Evolutionary conservation across 2,329 filamentous ascomycete genomes (phyloP).

Genomic region (Tolypocladium paradoxum): DNA sequence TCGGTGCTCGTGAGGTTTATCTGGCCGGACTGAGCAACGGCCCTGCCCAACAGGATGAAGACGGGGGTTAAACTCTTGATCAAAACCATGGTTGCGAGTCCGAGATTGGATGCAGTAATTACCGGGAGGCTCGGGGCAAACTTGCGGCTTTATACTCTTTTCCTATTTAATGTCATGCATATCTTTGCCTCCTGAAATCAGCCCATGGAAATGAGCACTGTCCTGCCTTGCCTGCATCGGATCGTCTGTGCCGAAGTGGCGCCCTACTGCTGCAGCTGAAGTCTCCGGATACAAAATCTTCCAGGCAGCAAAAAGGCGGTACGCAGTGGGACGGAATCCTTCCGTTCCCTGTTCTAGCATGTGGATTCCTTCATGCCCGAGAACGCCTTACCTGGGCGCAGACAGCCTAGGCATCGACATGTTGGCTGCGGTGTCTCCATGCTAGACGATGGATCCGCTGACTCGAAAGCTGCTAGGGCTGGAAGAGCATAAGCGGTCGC

Average conservation of each 20-base stretch:
- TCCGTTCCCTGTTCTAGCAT: not conserved
- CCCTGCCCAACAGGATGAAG: not conserved
- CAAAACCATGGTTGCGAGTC: not conserved
- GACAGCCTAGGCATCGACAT: not conserved
- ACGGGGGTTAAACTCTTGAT: not conserved
- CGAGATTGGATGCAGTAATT: not conserved
- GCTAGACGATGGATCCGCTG: not conserved
- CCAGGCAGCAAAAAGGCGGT: not conserved
- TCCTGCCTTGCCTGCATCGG: not conserved
- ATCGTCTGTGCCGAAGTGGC: not conserved
- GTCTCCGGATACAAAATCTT: not conserved
- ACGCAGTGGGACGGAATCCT: not conserved
- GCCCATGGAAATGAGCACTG: not conserved
- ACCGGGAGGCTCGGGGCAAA: no score
- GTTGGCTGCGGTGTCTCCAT: not conserved
- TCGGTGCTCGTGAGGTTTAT: not conserved
- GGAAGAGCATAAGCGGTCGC: no score
- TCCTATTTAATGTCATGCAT: no score
- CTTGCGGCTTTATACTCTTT: not conserved
- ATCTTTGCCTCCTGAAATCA: no score
- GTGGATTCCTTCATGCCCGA: not conserved
- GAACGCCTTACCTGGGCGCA: not conserved
- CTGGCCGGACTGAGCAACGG: not conserved
- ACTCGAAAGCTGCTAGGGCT: no score
- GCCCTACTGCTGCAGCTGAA: not conserved